Evolutionary conservation across 768 basidiomycete species (phyloP), one percentile per base, ranked within the genome.

Genomic region (Termitomyces sp.): DNA sequence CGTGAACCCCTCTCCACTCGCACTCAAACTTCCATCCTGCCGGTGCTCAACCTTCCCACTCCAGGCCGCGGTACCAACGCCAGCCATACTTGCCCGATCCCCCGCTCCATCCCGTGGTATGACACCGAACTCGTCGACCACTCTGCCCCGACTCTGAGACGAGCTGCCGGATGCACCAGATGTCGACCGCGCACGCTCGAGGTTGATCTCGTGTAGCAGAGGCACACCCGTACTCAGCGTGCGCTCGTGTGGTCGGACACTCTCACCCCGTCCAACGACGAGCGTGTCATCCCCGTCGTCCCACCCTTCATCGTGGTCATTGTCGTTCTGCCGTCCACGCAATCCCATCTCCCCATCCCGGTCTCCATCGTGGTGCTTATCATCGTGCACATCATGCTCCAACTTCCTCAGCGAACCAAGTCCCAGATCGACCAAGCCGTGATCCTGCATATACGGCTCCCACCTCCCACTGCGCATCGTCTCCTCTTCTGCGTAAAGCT

Each of bases 371-470:
- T 22, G 20, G 13, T 44, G 43, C 13, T 52, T 65, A 1, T 61
- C 67, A 1, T 61, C 67, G 5, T 62, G 68, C 30, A 68, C 69
- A 37, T 61, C 60, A 33, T 72, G 76, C 53, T 61, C 63, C 34
- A 57, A 58, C 40, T 68, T 76, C 65, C 69, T 71, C 16, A 36
- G 16, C 26, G 34, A 26, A 52, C 67, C 68, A 20, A 71, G 72
- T 57, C 74, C 73, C 42, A 72, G 67, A 40, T 68, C 69, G 42
- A 63, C 57, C n/a, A 67, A 59, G 44, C 71, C 66, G 44, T 73
- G 67, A 63, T 75, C 74, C 47, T 69, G 66, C 64, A 72, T 66
- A 56, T 79, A 77, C 51, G 73, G 67, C 32, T 72, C 69, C 67
- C 71, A 79, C 57, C 78, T 68, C 61, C 73, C 65, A 45, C 69